Conservation (phyloP, 768 basidiomycete genomes). For the Hemileccinum impolitum region DNA sequence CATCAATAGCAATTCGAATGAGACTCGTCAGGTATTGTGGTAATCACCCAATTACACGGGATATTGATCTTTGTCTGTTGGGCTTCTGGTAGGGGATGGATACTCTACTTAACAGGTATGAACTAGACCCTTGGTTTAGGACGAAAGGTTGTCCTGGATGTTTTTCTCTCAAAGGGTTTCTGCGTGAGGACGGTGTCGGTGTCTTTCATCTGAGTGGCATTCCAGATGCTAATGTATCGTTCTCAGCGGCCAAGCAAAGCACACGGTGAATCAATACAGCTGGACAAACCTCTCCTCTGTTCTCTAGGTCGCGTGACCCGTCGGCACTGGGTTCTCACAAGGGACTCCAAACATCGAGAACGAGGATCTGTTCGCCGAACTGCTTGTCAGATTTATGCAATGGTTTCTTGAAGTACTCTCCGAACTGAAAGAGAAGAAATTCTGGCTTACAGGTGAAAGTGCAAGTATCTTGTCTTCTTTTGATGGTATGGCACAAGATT, state of each 20-base stretch:
- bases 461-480: slow-evolving; percentile 39
- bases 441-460: slow-evolving; percentile 72
- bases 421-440: slow-evolving; percentile 68
- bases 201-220: slow-evolving; percentile 13
- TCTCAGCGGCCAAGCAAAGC: slow-evolving; percentile 68
- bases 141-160: slow-evolving; percentile 82
- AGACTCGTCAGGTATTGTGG: slow-evolving; percentile 58
- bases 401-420: slow-evolving; percentile 75
- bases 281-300: slow-evolving; percentile 80
- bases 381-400: slow-evolving; percentile 56
- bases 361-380: slow-evolving; percentile 55
- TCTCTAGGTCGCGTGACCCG: slow-evolving; percentile 75
- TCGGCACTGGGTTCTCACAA: slow-evolving; percentile 76
- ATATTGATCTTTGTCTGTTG: not conserved
- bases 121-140: slow-evolving; percentile 36
- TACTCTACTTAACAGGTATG: not conserved
- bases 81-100: slow-evolving; percentile 56
- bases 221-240: slow-evolving; percentile 7
- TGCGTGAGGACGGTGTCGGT: slow-evolving; percentile 74
- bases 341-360: slow-evolving; percentile 61
- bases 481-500: not conserved
- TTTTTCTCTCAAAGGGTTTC: slow-evolving; percentile 64
- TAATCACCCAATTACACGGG: not conserved
- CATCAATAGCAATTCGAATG: slow-evolving; percentile 55
- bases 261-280: slow-evolving; percentile 62